Conservation (phyloP, 1,284 basidiomycete species). For the Farysia itapuensis region DNA sequence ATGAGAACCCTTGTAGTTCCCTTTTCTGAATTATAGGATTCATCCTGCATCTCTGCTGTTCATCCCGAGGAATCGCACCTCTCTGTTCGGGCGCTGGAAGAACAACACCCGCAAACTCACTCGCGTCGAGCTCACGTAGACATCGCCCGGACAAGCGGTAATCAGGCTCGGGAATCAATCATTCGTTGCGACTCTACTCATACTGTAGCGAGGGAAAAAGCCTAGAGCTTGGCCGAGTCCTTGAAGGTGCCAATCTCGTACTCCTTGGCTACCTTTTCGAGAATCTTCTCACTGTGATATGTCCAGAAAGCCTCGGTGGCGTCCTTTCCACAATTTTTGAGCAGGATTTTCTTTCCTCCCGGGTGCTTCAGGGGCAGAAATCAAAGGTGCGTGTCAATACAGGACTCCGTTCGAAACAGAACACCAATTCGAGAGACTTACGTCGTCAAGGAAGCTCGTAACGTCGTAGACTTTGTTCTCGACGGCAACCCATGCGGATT, state of each 20-base stretch:
- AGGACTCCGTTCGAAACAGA: background rate
- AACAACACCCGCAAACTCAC: too few species aligned
- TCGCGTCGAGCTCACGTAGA: too few species aligned
- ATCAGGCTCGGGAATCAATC: too few species aligned
- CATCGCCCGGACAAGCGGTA: too few species aligned
- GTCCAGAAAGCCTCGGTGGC: conserved; percentile 55
- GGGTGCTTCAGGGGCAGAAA: conserved; percentile 42
- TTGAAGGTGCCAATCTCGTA: conserved; percentile 54
- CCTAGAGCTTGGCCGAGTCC: conserved; percentile 49
- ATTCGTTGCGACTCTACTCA: too few species aligned
- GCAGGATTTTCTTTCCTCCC: conserved; percentile 58
- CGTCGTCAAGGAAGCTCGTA: conserved; percentile 57
- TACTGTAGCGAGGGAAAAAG: too few species aligned
- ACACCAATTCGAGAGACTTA: conserved; percentile 18
- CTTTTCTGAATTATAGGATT: too few species aligned
- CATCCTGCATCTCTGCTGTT: too few species aligned
- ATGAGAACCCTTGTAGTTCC: too few species aligned
- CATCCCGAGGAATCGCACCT: too few species aligned
- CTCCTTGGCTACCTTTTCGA: conserved; percentile 46
- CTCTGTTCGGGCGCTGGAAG: too few species aligned
- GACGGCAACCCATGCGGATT: conserved; percentile 57
- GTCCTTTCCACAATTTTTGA: conserved; percentile 58
- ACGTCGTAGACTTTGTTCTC: conserved; percentile 58
- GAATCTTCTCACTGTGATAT: conserved; percentile 55
- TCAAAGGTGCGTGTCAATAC: background rate